Percentiles rank a stretch among this genome's conserved stretches.
Evolutionary conservation across 2,329 filamentous ascomycete genomes (phyloP).

Genomic region (Hysterium pulicare): DNA sequence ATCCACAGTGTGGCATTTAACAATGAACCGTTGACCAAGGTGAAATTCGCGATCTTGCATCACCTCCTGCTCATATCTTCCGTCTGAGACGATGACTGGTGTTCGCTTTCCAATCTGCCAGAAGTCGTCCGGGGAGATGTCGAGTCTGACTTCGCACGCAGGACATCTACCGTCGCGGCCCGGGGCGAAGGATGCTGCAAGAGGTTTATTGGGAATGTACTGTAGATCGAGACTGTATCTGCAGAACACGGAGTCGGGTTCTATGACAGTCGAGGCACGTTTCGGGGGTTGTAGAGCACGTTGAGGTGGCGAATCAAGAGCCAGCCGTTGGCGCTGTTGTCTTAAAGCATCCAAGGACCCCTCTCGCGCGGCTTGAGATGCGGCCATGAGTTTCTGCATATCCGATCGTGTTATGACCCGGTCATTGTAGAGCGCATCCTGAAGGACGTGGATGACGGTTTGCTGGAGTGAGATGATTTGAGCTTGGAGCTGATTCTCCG

Average conservation of each 20-base stretch:
- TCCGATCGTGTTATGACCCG: slow-evolving; percentile 38
- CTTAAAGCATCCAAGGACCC: slow-evolving; percentile 38
- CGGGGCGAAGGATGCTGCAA: slow-evolving; percentile 29
- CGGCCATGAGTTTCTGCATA: slow-evolving; percentile 38
- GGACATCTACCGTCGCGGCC: slow-evolving; percentile 31
- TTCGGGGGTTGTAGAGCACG: slow-evolving; percentile 21
- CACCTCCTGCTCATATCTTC: slow-evolving; percentile 27
- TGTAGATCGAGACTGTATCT: slow-evolving; percentile 35
- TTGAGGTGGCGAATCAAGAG: slow-evolving; percentile 12
- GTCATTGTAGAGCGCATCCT: slow-evolving; percentile 42
- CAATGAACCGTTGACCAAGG: slow-evolving; percentile 35
- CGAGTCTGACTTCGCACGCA: slow-evolving; percentile 23
- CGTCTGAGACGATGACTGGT: slow-evolving; percentile 20
- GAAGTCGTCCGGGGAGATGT: slow-evolving; percentile 32
- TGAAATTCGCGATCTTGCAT: slow-evolving; percentile 35
- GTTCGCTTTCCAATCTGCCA: slow-evolving; percentile 38
- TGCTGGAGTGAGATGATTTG: slow-evolving; percentile 44
- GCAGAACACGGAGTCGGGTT: slow-evolving; percentile 27
- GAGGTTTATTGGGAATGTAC: slow-evolving; percentile 23
- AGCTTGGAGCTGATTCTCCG: slow-evolving; percentile 42
- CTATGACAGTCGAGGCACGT: slow-evolving; percentile 21
- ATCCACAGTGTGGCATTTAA: slow-evolving; percentile 36
- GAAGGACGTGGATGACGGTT: slow-evolving; percentile 43
- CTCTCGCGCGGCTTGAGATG: slow-evolving; percentile 41
- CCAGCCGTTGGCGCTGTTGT: slow-evolving; percentile 32